Conservation (phyloP, 106 monocot species). For the Acorus calamus region DNA sequence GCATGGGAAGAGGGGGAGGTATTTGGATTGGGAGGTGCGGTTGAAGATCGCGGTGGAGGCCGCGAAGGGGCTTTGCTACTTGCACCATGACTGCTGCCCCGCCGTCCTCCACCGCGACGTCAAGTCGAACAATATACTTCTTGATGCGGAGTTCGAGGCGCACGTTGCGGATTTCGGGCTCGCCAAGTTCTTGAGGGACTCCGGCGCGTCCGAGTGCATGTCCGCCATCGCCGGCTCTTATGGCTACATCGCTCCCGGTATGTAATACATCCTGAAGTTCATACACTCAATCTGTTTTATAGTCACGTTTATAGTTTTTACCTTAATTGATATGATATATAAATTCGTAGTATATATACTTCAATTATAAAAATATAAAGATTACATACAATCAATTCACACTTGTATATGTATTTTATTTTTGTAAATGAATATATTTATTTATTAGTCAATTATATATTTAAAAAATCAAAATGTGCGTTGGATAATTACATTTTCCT, state of each 20-base stretch:
- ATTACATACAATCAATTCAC: too few species aligned
- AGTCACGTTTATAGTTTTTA: too few species aligned
- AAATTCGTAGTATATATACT: too few species aligned
- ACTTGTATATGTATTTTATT: too few species aligned
- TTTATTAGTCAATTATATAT: too few species aligned
- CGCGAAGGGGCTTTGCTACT: slow-evolving; percentile 48
- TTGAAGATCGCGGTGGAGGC: slow-evolving; percentile 42
- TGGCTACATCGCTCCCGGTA: slow-evolving; percentile 71
- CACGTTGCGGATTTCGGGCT: slow-evolving; percentile 66
- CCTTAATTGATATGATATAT: too few species aligned
- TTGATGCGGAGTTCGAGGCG: slow-evolving; percentile 35
- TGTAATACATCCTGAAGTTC: not conserved
- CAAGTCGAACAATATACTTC: slow-evolving; percentile 60
- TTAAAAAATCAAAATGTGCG: too few species aligned
- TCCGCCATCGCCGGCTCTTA: slow-evolving; percentile 66
- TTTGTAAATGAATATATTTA: too few species aligned
- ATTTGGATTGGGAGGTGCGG: slow-evolving; percentile 33
- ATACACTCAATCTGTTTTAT: too few species aligned
- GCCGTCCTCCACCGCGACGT: slow-evolving; percentile 55
- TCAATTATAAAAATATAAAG: too few species aligned
- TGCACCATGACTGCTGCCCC: slow-evolving; percentile 54
- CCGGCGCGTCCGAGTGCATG: slow-evolving; percentile 54
- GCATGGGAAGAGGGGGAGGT: slow-evolving; percentile 35
- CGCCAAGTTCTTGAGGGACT: slow-evolving; percentile 46
- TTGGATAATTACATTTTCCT: too few species aligned